Evolutionary conservation across 139 green algal species (phyloP).

Genomic region (Chlorella sp.): DNA sequence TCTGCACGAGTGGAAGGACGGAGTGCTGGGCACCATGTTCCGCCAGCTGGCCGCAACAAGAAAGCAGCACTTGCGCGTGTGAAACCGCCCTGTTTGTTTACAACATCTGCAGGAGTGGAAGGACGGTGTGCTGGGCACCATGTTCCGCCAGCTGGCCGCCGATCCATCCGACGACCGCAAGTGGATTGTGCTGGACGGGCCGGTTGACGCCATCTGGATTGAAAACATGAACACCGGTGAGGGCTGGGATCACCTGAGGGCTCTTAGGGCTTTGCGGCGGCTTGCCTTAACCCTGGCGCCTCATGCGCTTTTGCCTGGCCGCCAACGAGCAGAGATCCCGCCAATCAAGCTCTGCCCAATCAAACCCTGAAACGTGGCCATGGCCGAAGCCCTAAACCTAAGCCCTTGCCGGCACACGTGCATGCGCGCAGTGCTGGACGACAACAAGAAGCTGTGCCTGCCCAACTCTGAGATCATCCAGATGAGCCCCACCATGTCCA

Average conservation of each 20-base stretch:
- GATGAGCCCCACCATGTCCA: slow-evolving; percentile 74
- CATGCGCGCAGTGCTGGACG: slow-evolving; percentile 86
- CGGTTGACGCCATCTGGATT: slow-evolving; percentile 81
- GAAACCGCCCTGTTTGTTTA: too few relatives aligned
- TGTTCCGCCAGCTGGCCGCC: slow-evolving; percentile 26
- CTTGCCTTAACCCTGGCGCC: too few relatives aligned
- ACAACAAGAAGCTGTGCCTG: slow-evolving; percentile 86
- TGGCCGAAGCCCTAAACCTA: too few relatives aligned
- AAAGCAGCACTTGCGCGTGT: too few relatives aligned
- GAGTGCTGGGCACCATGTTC: slow-evolving; percentile 54
- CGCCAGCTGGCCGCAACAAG: too few relatives aligned
- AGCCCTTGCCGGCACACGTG: too few relatives aligned
- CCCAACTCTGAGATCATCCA: slow-evolving; percentile 79
- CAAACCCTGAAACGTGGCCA: too few relatives aligned
- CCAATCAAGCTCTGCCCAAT: too few relatives aligned
- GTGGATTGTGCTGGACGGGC: slow-evolving; percentile 71
- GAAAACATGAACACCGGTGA: slow-evolving; percentile 59
- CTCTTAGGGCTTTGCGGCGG: too few relatives aligned
- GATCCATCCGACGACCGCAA: slow-evolving; percentile 33
- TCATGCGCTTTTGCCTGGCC: too few relatives aligned
- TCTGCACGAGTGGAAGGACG: slow-evolving; percentile 74
- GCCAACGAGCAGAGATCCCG: too few relatives aligned
- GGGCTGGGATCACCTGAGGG: too few relatives aligned
- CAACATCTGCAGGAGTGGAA: slow-evolving; percentile 65
- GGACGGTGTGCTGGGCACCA: slow-evolving; percentile 64